Percentiles rank a stretch among this genome's conserved stretches.
Conservation (phyloP, 2,329 filamentous ascomycete species). For the Immersiporthe knoxdaviesiana region DNA sequence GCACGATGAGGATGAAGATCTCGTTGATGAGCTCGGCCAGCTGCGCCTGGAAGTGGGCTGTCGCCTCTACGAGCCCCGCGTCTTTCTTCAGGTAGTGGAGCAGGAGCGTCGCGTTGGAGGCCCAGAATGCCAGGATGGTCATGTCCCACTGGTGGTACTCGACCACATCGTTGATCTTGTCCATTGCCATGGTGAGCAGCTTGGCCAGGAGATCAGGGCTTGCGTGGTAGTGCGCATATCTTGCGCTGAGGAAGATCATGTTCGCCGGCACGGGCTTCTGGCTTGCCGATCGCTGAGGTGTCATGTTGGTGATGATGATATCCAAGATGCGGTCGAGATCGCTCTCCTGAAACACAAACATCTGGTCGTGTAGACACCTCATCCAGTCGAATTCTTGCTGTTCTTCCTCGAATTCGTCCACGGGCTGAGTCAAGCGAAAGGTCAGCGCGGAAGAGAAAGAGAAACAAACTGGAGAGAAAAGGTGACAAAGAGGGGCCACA, state of each 20-base stretch:
- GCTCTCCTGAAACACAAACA: constrained; percentile 98
- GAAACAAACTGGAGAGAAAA: neutral
- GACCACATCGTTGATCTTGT: constrained; percentile 97
- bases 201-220: constrained; percentile 81
- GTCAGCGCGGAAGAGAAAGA: neutral
- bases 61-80: constrained; percentile 75
- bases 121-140: constrained; percentile 99
- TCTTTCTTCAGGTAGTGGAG: constrained; percentile 98
- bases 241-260: constrained; percentile 91
- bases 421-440: constrained; percentile 50
- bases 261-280: constrained; percentile 98
- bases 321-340: constrained; percentile 91
- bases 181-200: constrained; percentile 83
- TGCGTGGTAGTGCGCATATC: constrained; percentile 96
- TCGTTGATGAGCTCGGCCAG: constrained; percentile 95
- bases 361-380: constrained; percentile 92
- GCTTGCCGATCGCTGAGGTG: constrained; percentile 89
- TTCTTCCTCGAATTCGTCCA: constrained; percentile 84
- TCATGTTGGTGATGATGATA: constrained; percentile 98
- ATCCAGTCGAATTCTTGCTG: constrained; percentile 96
- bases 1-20: constrained; percentile 96
- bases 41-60: constrained; percentile 87
- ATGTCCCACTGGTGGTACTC: constrained; percentile 98
- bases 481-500: constrained; percentile 15
- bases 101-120: constrained; percentile 94